These are phyloP conservation scores for Suhomyces kunorum DNA, from an alignment of 1,139 yeast genomes.

Conservation along the genomic window DNA sequence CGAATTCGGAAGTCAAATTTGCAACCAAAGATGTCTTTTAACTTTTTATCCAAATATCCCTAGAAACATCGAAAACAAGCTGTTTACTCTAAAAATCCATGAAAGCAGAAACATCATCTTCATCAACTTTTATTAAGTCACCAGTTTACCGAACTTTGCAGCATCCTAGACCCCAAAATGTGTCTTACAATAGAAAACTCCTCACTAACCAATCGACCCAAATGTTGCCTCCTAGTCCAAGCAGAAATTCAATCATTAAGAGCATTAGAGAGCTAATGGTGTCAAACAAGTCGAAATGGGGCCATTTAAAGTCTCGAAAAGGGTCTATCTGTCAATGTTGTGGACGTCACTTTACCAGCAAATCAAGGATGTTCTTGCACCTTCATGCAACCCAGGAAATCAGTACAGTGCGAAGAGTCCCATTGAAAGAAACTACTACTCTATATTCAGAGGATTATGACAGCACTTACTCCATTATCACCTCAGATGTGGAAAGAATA, in stretches of 20 bases:
- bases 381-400: constrained; percentile 5
- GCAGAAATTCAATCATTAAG: not conserved
- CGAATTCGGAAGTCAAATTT: too few relatives aligned
- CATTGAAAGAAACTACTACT: too few relatives aligned
- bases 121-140: too few relatives aligned
- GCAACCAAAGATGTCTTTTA: too few relatives aligned
- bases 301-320: not conserved
- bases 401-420: not conserved
- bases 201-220: constrained; percentile 31
- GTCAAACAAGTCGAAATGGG: not conserved
- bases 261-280: not conserved
- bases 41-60: too few relatives aligned
- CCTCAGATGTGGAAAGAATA: constrained; percentile 2
- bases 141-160: not conserved
- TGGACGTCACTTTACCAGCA: constrained; percentile 3
- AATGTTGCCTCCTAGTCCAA: constrained; percentile 23
- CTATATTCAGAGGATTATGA: too few relatives aligned
- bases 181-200: constrained; percentile 31
- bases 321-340: not conserved
- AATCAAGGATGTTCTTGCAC: constrained; percentile 7
- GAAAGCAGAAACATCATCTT: not conserved
- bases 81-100: not conserved
- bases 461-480: constrained; percentile 10
- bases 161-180: not conserved
- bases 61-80: too few relatives aligned